phyloP scores from a whole-genome alignment of 1,139 yeast species.

The Taphrina pruni region DNA sequence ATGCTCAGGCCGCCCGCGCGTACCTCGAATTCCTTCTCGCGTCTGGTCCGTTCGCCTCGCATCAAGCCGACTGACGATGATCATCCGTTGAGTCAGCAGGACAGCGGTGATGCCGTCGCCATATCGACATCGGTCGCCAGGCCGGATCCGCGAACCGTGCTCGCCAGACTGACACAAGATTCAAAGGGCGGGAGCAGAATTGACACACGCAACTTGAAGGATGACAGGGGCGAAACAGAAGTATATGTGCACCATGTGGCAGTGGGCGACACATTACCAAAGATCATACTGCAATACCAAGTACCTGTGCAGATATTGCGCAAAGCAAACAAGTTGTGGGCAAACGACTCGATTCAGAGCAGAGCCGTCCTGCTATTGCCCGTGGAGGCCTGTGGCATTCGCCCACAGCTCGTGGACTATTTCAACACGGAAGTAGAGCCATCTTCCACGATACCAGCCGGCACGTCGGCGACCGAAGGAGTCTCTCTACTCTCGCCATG shows the following conservation, averaged over 20 bases:
- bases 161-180: neutral
- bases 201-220: neutral
- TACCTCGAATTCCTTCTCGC: neutral
- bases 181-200: neutral
- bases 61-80: conserved; percentile 19
- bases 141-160: neutral
- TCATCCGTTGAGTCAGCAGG: conserved; percentile 10
- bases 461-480: neutral
- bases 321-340: conserved; percentile 46
- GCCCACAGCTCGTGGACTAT: conserved; percentile 20
- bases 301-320: conserved; percentile 43
- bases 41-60: conserved; percentile 18
- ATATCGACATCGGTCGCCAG: neutral
- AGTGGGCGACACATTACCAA: conserved; percentile 45
- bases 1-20: conserved; percentile 26
- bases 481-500: neutral
- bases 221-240: neutral
- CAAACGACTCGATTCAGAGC: conserved; percentile 46
- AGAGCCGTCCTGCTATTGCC: conserved; percentile 45
- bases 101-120: neutral
- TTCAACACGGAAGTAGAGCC: neutral
- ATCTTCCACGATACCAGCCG: neutral
- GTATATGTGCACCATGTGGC: conserved; percentile 46
- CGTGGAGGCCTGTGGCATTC: conserved; percentile 44
- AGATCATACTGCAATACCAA: conserved; percentile 45